phyloP scores from a whole-genome alignment of 352 stramenopile genomes.

The Phytopythium helicoides region DNA sequence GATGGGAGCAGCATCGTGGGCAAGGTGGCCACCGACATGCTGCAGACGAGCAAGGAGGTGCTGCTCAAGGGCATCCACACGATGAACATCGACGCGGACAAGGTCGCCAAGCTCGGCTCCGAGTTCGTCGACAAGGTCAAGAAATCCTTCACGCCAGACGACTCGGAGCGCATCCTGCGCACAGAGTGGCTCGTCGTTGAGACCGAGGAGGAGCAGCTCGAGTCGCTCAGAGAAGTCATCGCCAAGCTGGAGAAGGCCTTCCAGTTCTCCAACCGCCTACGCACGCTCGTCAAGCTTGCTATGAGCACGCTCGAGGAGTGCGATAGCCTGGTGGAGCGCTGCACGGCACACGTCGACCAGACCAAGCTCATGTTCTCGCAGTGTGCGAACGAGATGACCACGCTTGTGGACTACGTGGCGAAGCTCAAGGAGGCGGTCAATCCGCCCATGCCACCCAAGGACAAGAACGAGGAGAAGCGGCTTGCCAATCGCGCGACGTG shows the following conservation, averaged over 20 bases:
- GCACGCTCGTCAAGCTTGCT: slow-evolving; percentile 64
- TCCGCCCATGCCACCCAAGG: slow-evolving; percentile 43
- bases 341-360: slow-evolving; percentile 63
- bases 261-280: slow-evolving; percentile 72
- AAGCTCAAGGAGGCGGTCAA: slow-evolving; percentile 72
- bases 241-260: slow-evolving; percentile 75
- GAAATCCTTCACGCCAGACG: slow-evolving; percentile 61
- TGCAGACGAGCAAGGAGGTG: slow-evolving; percentile 47
- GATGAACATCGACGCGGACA: slow-evolving; percentile 55
- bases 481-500: slow-evolving; percentile 72
- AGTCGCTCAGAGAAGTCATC: slow-evolving; percentile 56
- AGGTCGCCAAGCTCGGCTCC: slow-evolving; percentile 36
- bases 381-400: slow-evolving; percentile 73
- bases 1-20: slow-evolving; percentile 5
- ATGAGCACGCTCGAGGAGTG: slow-evolving; percentile 66
- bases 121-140: slow-evolving; percentile 67
- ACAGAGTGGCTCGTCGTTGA: slow-evolving; percentile 79
- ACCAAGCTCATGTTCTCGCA: slow-evolving; percentile 83
- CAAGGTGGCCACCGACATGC: slow-evolving; percentile 32
- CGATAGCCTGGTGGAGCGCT: slow-evolving; percentile 70
- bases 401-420: slow-evolving; percentile 72
- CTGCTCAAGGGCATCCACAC: slow-evolving; percentile 60
- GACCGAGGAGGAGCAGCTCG: slow-evolving; percentile 73
- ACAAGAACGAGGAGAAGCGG: slow-evolving; percentile 69
- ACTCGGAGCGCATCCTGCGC: slow-evolving; percentile 66